phyloP scores from a whole-genome alignment of 352 stramenopile species.

The Globisporangium middletonii region DNA sequence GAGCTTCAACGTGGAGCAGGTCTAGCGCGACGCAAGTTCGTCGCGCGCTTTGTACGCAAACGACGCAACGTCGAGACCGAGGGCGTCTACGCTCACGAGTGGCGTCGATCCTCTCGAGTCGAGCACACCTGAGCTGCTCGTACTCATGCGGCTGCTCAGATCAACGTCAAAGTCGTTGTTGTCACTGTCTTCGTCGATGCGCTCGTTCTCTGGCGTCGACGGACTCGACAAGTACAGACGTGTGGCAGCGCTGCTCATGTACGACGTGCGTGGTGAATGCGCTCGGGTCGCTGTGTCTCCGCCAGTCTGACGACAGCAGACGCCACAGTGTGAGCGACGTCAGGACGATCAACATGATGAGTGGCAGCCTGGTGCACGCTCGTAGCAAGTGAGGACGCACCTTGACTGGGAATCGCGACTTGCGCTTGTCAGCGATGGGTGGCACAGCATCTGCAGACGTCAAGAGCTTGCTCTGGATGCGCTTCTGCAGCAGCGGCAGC shows the following conservation, averaged over 20 bases:
- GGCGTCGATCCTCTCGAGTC: constrained; percentile 7
- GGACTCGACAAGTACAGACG: background rate
- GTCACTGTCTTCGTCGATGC: background rate
- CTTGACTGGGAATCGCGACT: constrained; percentile 27
- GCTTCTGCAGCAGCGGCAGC: constrained; percentile 43
- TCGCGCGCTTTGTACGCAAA: constrained; percentile 41
- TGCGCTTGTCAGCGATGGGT: constrained; percentile 21
- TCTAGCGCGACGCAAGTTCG: constrained; percentile 7
- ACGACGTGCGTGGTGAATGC: background rate
- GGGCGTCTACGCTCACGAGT: constrained; percentile 36
- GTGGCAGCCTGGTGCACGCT: background rate
- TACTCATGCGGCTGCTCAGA: background rate
- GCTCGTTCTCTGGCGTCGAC: background rate
- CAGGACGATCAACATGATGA: background rate
- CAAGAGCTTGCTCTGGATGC: constrained; percentile 24
- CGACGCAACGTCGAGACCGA: constrained; percentile 51
- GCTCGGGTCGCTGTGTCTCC: background rate
- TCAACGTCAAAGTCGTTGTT: constrained; percentile 3
- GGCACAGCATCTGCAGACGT: background rate
- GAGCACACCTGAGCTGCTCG: background rate
- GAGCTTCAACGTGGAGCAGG: too few species aligned
- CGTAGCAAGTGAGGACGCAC: background rate
- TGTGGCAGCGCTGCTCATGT: background rate
- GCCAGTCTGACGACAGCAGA: background rate
- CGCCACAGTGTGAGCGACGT: too few species aligned